Evolutionary conservation across 1,284 basidiomycete species (phyloP), one percentile per base, ranked within the genome.

Genomic region (Sporisorium exsertum): DNA sequence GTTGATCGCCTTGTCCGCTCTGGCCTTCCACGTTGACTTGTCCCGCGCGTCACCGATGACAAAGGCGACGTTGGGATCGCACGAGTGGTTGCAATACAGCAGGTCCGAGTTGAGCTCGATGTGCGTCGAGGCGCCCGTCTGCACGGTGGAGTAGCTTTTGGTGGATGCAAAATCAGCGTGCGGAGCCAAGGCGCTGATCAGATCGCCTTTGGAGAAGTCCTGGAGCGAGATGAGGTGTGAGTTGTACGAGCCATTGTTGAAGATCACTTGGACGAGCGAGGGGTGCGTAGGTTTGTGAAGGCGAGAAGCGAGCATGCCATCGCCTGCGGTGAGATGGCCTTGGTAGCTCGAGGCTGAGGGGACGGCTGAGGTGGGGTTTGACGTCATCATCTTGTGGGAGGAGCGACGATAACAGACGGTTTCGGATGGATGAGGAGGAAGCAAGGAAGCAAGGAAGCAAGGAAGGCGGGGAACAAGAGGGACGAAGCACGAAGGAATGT

Each of bases 51-150:
- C 56, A 1, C 69, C 64, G 20, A 72, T 66, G 4, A 66, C 64
- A 50, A 84, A 82, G 0, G 64, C 56, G 2, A 83, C 79, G 24
- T 78, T 78, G 24, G 82, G 81, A 40, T 73, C 72, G 64, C 82
- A 84, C 27, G 77, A 80, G 59, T 84, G 82, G 65, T 84, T 84
- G 74, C 77, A 81, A 71, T 83, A 84, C 22, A 84, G 70, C 40
- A 84, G 65, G 51, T 84, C 81, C 46, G 74, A 78, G 62, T 84
- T 83, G 40, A 83, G 66, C 49, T 83, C 82, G 16, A 84, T 77
- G 47, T 84, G 82, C 6, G 60, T 67, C 0, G 58, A 29, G 2
- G 70, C 52, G 5, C 61, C 72, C 3, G 81, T 80, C 55, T 84
- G 82, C 13, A 83, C 82, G 20, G 82, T 82, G 15, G 77, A 80